Percentiles rank a stretch among this genome's conserved stretches.
Evolutionary conservation across 2,329 filamentous ascomycete genomes (phyloP).

Genomic region (Clarireedia homoeocarpa): DNA sequence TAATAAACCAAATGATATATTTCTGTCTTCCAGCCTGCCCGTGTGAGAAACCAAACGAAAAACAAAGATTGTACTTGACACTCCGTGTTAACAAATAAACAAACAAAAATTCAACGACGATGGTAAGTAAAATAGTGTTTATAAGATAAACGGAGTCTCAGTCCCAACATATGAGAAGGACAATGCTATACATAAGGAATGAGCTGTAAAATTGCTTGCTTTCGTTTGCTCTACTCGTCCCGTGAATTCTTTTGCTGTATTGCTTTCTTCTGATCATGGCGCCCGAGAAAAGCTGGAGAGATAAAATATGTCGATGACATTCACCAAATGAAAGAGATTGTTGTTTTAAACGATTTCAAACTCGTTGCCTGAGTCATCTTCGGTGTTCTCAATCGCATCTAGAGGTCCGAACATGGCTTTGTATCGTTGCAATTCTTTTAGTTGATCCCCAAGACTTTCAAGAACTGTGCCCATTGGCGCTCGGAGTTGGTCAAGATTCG

Average conservation of each 20-base stretch:
- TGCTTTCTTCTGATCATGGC: no score
- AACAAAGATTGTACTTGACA: no score
- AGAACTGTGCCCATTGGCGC: slow-evolving; percentile 71
- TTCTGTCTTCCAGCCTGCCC: no score
- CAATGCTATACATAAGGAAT: not conserved
- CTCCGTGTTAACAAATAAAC: no score
- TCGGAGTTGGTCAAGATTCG: slow-evolving; percentile 62
- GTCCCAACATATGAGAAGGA: not conserved
- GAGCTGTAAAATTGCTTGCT: not conserved
- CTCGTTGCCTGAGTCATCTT: not conserved
- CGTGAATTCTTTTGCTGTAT: no score
- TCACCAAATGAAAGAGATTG: no score
- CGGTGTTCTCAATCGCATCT: not conserved
- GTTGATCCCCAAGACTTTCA: slow-evolving; percentile 48
- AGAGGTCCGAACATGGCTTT: slow-evolving; percentile 31
- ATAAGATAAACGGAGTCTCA: not conserved
- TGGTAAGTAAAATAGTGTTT: not conserved
- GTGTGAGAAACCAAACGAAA: no score
- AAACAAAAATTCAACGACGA: not conserved
- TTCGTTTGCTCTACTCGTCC: not conserved
- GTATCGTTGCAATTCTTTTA: slow-evolving; percentile 57
- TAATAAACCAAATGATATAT: no score
- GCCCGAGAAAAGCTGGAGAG: no score
- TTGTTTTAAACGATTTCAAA: not conserved
- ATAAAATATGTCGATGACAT: no score